phyloP scores from a whole-genome alignment of 1,284 basidiomycete genomes.

The Cutaneotrichosporon sp. region DNA sequence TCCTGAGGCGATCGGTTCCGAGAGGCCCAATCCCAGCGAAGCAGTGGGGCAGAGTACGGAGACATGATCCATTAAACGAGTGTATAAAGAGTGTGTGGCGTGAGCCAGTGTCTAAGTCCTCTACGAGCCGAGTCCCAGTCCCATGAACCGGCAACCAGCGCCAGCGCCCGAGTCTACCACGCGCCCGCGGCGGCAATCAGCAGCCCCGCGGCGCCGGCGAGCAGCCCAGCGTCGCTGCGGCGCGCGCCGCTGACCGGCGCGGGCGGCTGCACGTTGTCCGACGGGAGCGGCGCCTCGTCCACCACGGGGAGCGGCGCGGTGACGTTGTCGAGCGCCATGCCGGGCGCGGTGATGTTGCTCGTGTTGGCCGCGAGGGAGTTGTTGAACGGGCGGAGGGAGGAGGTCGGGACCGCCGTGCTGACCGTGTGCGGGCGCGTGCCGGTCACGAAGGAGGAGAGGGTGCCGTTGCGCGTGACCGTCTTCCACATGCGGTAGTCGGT shows the following conservation, averaged over 20 bases:
- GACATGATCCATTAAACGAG: no score
- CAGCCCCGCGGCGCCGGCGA: background rate
- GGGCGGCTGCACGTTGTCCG: no score
- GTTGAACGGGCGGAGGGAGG: background rate
- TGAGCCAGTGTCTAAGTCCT: background rate
- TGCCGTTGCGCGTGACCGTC: background rate
- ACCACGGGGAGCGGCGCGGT: background rate
- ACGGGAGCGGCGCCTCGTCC: no score
- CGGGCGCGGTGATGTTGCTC: background rate
- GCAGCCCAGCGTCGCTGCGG: no score
- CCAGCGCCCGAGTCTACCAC: no score
- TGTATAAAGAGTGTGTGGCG: background rate
- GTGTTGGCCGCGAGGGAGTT: background rate
- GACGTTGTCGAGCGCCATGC: background rate
- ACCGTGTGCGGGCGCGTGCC: background rate
- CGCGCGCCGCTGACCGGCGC: no score
- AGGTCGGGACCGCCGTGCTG: background rate
- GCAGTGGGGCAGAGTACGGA: no score
- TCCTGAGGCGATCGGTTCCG: no score
- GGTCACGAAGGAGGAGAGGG: background rate
- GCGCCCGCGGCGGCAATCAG: background rate
- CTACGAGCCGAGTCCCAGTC: no score
- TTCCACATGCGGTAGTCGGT: background rate
- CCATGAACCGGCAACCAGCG: no score
- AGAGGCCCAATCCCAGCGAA: no score